Evolutionary conservation across 192 early-diverging fungal genomes (phyloP).

Genomic region (Coemansia sp.): DNA sequence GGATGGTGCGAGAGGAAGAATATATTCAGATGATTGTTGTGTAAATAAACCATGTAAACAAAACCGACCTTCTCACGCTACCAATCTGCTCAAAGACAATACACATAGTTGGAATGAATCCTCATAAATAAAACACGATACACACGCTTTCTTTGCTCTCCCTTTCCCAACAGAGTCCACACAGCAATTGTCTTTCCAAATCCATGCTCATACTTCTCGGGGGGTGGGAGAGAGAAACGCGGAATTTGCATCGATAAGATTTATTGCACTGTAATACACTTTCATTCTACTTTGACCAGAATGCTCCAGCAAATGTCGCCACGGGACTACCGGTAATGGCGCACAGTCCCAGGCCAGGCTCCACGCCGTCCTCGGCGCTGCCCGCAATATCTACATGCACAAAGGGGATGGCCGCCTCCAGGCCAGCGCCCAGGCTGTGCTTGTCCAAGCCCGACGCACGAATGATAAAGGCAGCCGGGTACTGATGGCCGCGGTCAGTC

Average conservation of each 20-base stretch:
- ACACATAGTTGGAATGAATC: not conserved
- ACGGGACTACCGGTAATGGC: conserved; percentile 78
- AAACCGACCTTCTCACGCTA: conserved; percentile 1
- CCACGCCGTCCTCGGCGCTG: conserved; percentile 67
- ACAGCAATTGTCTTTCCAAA: not conserved
- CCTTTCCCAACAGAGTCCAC: not conserved
- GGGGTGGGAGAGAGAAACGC: not conserved
- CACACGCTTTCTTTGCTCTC: not conserved
- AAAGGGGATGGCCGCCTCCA: conserved; percentile 68
- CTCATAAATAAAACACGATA: not conserved
- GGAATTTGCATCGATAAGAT: not conserved
- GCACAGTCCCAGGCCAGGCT: conserved; percentile 67
- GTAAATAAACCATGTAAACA: not conserved
- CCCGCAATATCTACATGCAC: conserved; percentile 88
- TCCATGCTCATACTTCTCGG: not conserved
- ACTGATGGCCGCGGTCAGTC: conserved; percentile 84
- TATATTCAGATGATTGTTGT: not conserved
- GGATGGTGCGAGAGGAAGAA: not conserved
- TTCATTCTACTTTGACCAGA: conserved; percentile 52
- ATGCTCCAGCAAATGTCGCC: conserved; percentile 73
- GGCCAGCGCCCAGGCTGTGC: conserved; percentile 66
- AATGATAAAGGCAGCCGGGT: conserved; percentile 82
- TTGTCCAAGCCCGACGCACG: conserved; percentile 75
- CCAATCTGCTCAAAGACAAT: not conserved
- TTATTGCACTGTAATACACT: not conserved